Evolutionary conservation across 2,329 filamentous ascomycete genomes (phyloP), one percentile per base, ranked within the genome.

Genomic region (Moelleriella libera): DNA sequence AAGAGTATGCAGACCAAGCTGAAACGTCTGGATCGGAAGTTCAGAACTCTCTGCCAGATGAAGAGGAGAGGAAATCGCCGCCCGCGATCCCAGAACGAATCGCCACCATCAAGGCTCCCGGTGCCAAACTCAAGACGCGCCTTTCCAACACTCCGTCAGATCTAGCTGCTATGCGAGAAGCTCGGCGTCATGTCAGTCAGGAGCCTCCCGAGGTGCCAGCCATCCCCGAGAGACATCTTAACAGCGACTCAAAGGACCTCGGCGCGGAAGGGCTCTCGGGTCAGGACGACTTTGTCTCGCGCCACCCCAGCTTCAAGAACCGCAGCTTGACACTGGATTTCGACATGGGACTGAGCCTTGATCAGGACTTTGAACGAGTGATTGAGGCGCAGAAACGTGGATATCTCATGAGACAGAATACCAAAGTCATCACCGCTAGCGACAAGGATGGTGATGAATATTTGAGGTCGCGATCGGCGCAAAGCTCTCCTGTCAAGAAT

Each of bases 361-460:
- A 94, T 58, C 79, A 85, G 58, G 92, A 96, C 62, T 96, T 97
- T 65, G 88, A 97, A 59, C 80, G 90, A 51, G 86, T 97, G 48
- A 94, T 97, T 58, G 88, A 96, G 69, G 78, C 83, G 62, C 89
- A 96, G 84, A 97, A 97, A 88, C 89, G 94, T 71, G 92, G 92
- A 48, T 98, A 98, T 61, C 75, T 97, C 43, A 98, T 97, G 90
- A 82, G 92, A 58, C 90, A 98, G 58, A 98, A 97, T 67, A 97
- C 90, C 4, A 97, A 97, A 65, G 78, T 98, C 47, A 88, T 98
- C 45, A 81, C 94, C 45, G 92, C 92, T n/a, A 94, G 83, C 61
- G 83, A 88, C 63, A 83, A 84, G 54, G 74, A 83, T 52, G 67
- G 71, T 32, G 70, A 83, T 62, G 60, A 81, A 65, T 53, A 66